Conservation (phyloP, 2,329 filamentous ascomycete species). For the Leptographium radiaticola region DNA sequence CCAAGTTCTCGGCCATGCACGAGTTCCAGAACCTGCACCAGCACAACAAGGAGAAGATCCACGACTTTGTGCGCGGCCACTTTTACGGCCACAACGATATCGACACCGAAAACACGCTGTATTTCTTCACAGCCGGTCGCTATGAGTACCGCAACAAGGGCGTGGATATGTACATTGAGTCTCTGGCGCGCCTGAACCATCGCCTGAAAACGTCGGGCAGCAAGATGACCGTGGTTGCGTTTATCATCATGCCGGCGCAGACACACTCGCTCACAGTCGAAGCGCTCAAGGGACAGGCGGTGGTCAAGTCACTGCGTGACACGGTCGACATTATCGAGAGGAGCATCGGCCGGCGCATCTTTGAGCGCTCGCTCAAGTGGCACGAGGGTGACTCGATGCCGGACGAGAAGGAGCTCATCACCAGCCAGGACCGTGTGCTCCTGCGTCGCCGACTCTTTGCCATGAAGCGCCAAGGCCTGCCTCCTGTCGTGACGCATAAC, state of each 20-base stretch:
- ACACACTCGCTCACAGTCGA: slow-evolving; percentile 92
- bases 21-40: slow-evolving; percentile 98
- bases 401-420: slow-evolving; percentile 93
- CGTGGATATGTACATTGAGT: slow-evolving; percentile 99
- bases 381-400: slow-evolving; percentile 87
- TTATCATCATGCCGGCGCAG: slow-evolving; percentile 97
- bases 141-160: slow-evolving; percentile 99
- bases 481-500: slow-evolving; percentile 97
- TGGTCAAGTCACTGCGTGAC: slow-evolving; percentile 90
- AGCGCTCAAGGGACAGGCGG: slow-evolving; percentile 89
- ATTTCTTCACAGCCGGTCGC: slow-evolving; percentile 92
- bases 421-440: slow-evolving; percentile 80
- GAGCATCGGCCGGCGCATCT: slow-evolving; percentile 84
- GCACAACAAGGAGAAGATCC: slow-evolving; percentile 93
- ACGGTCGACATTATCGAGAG: slow-evolving; percentile 87
- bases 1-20: slow-evolving; percentile 95
- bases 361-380: slow-evolving; percentile 90
- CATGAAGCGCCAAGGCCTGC: slow-evolving; percentile 84
- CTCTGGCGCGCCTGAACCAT: slow-evolving; percentile 86
- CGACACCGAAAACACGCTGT: slow-evolving; percentile 89
- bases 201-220: slow-evolving; percentile 73
- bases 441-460: slow-evolving; percentile 85
- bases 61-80: slow-evolving; percentile 94
- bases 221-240: slow-evolving; percentile 89
- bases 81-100: slow-evolving; percentile 99